phyloP scores from a whole-genome alignment of 257 asterid species.

The Catharanthus roseus region DNA sequence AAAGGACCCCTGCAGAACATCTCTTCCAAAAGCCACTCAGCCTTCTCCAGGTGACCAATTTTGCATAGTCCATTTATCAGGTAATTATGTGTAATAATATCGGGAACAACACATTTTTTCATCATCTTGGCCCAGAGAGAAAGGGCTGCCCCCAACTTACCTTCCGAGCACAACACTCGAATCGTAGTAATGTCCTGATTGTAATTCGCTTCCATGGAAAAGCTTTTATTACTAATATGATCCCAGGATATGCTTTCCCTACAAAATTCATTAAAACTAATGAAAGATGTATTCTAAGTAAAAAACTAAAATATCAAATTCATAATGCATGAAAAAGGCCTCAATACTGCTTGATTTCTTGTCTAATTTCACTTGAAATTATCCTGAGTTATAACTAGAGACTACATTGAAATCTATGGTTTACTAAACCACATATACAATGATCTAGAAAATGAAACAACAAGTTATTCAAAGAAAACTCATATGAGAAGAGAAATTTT shows the following conservation, averaged over 20 bases:
- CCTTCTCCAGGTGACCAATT: slow-evolving; percentile 53
- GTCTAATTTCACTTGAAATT: not conserved
- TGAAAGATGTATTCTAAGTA: not conserved
- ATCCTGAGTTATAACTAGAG: not conserved
- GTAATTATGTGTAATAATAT: slow-evolving; percentile 62
- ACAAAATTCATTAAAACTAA: not conserved
- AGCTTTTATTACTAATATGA: slow-evolving; percentile 13
- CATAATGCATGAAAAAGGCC: not conserved
- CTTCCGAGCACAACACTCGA: slow-evolving; percentile 55
- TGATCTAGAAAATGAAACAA: no score
- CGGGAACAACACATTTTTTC: slow-evolving; percentile 47
- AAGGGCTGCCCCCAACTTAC: slow-evolving; percentile 55
- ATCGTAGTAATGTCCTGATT: not conserved
- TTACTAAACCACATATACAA: not conserved
- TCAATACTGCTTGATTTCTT: not conserved
- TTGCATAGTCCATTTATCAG: slow-evolving; percentile 70
- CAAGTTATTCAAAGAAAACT: no score
- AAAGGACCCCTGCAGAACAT: slow-evolving; percentile 63
- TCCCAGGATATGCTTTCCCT: slow-evolving; percentile 34
- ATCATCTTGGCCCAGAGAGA: slow-evolving; percentile 51
- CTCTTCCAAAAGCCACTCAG: slow-evolving; percentile 57
- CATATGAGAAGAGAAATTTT: no score
- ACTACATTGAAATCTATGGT: not conserved
- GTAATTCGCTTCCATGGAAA: slow-evolving; percentile 23
- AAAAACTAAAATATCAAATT: not conserved